phyloP scores from a whole-genome alignment of 495 filamentous ascomycete genomes.

The Barbatosphaeria neglecta region DNA sequence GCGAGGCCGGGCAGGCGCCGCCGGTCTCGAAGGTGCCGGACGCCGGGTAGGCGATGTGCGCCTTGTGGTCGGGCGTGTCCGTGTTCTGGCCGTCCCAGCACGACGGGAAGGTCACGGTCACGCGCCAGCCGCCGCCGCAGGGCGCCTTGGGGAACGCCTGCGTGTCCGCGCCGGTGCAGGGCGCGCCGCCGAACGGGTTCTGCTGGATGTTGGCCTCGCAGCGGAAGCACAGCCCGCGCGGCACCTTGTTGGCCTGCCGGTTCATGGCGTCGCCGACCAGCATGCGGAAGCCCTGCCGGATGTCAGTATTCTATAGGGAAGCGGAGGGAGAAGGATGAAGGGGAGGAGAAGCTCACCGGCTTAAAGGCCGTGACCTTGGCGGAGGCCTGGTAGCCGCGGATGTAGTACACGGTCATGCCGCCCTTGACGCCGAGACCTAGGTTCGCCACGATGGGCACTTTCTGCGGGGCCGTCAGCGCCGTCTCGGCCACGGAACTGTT shows the following conservation, averaged over 20 bases:
- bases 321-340: not conserved
- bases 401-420: slow-evolving; percentile 39
- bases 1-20: slow-evolving; percentile 25
- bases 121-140: slow-evolving; percentile 25
- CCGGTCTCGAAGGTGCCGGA: slow-evolving; percentile 31
- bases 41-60: slow-evolving; percentile 54
- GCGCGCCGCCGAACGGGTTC: slow-evolving; percentile 38
- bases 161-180: slow-evolving; percentile 39
- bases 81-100: slow-evolving; percentile 65
- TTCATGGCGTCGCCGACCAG: slow-evolving; percentile 26
- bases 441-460: slow-evolving; percentile 36
- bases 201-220: slow-evolving; percentile 34
- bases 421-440: slow-evolving; percentile 26
- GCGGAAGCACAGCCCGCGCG: slow-evolving; percentile 34
- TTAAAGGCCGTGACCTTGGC: slow-evolving; percentile 36
- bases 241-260: slow-evolving; percentile 16
- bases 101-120: slow-evolving; percentile 55
- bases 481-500: too few species aligned
- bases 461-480: too few species aligned
- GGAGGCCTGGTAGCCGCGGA: slow-evolving; percentile 32
- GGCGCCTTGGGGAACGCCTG: slow-evolving; percentile 25
- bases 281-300: slow-evolving; percentile 28
- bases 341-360: slow-evolving; percentile 15
- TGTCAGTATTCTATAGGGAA: slow-evolving; percentile 2
- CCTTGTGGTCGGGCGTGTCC: slow-evolving; percentile 47